Evolutionary conservation across 805 yeast species (phyloP), one percentile per base, ranked within the genome.

Genomic region (Brettanomyces sp.): DNA sequence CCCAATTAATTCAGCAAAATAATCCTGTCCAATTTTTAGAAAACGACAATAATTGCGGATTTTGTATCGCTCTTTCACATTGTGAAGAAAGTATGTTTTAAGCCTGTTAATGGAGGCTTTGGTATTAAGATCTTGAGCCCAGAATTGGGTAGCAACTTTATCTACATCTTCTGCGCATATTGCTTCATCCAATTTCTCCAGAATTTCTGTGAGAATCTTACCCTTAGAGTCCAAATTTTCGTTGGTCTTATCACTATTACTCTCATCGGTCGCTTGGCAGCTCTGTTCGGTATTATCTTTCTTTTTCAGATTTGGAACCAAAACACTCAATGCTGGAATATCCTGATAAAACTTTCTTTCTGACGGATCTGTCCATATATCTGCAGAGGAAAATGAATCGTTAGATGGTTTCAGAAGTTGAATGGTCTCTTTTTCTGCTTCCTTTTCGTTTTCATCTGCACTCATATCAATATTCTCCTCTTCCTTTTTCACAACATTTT

Each of bases 41-140:
- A 89, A 84, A 45, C 95, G 70, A 0, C 85, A 77, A 59, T 76
- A 82, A 41, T 73, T 67, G 47, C 66, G 72, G 28, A 74, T 62
- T 49, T 68, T 70, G 34, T 70, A 65, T 52, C 74, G 57, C 48
- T 76, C 74, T 40, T 67, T 60, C 41, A 72, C 65, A 22, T 75
- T 77, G 11, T 28, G 32, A 5, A 70, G 63, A 46, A 86, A 74
- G 56, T 77, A 78, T 44, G 72, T 74, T 42, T 77, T 56, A 6
- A 89, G 57, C 52, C 87, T 68, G 51, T 78, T 75, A 42, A 72
- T 74, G 0, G 95, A 79, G 0, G 93, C 89, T 59, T 82, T 86
- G 56, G 85, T 85, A 57, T 82, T 76, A 23, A 87, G 62, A 7
- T 62, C 63, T n/a, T 62, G 51, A 3, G 49, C 45, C 76, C 83